These are phyloP conservation scores for Saccharomyces hybrid DNA, from an alignment of 1,139 yeast genomes.

Conservation along the genomic window DNA sequence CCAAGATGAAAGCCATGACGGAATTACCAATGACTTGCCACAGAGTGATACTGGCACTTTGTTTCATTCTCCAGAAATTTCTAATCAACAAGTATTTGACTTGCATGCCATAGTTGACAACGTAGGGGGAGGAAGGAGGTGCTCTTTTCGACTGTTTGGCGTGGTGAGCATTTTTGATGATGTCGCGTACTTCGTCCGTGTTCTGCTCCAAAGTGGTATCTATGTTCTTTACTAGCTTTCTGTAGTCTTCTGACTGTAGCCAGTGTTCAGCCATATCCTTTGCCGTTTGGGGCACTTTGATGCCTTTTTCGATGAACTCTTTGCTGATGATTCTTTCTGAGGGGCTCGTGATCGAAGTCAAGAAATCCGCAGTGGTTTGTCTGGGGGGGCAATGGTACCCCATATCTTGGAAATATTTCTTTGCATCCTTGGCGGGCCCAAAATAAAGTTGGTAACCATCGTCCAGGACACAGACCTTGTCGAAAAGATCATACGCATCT, in stretches of 20 bases:
- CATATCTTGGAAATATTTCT: conserved; percentile 52
- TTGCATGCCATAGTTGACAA: conserved; percentile 60
- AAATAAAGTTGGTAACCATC: conserved; percentile 72
- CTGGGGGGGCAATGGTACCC: conserved; percentile 68
- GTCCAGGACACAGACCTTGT: conserved; percentile 64
- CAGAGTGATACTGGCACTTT: conserved; percentile 59
- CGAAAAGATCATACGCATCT: conserved; percentile 67
- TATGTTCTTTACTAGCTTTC: conserved; percentile 35
- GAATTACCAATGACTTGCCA: conserved; percentile 56
- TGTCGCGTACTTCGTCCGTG: conserved; percentile 8
- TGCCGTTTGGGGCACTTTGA: conserved; percentile 60
- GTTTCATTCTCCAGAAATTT: conserved; percentile 54
- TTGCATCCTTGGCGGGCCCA: conserved; percentile 57
- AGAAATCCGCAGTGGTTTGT: conserved; percentile 76
- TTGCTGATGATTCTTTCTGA: conserved; percentile 48
- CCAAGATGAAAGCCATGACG: conserved; percentile 64
- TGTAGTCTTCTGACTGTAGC: conserved; percentile 55
- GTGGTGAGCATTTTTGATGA: conserved; percentile 42
- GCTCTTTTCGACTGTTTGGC: conserved; percentile 52
- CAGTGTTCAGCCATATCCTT: conserved; percentile 63
- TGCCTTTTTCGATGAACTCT: conserved; percentile 39
- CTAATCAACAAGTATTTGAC: conserved; percentile 51
- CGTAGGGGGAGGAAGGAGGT: conserved; percentile 51
- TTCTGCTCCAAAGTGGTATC: conserved; percentile 31
- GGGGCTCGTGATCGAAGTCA: conserved; percentile 77